Conservation (phyloP, 73 alveolate species). For the Uronychia binucleata region DNA sequence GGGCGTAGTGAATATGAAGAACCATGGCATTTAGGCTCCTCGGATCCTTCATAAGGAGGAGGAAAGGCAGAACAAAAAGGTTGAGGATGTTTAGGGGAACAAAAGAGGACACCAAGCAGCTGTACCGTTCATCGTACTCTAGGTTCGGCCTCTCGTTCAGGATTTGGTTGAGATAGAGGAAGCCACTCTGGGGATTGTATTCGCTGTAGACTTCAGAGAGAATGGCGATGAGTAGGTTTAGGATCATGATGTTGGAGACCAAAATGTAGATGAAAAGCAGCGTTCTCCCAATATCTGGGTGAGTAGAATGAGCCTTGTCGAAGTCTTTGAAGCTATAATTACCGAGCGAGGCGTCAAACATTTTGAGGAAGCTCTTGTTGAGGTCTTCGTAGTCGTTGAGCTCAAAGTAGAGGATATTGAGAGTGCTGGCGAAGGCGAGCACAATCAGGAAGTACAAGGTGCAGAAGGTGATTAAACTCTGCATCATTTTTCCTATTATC, state of each 20-base stretch:
- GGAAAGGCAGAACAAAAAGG: too few relatives aligned
- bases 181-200: background rate
- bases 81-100: background rate
- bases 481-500: too few relatives aligned
- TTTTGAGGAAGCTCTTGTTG: background rate
- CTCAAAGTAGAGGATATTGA: background rate
- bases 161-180: background rate
- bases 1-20: too few relatives aligned
- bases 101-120: background rate
- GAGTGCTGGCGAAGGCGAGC: background rate
- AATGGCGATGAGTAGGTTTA: conserved; percentile 20
- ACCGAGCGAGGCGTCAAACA: background rate
- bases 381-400: background rate
- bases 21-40: too few relatives aligned
- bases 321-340: background rate
- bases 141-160: background rate
- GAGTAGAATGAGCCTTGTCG: background rate
- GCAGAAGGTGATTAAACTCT: too few relatives aligned
- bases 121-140: background rate
- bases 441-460: background rate
- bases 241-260: conserved; percentile 5
- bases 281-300: background rate
- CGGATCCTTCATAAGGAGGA: background rate
- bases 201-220: conserved; percentile 7
- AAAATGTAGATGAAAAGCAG: background rate